A percentile compares a stretch with the other conserved stretches of the same genome.
These are phyloP conservation scores for Rhizopogon vulgaris DNA, from an alignment of 768 basidiomycete species.

Conservation along the genomic window DNA sequence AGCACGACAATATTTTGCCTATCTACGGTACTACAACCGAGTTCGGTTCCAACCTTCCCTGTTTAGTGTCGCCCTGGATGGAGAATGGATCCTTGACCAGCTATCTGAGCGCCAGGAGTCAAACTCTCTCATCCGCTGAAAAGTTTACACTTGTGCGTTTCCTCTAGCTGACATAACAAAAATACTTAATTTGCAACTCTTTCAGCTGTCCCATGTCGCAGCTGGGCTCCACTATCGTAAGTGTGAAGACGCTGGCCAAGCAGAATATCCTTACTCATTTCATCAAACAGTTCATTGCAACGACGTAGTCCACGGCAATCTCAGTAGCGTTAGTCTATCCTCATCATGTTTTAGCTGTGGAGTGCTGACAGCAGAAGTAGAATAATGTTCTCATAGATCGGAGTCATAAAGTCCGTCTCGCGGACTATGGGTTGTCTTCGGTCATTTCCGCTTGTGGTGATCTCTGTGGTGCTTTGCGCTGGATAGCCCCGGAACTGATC, in stretches of 20 bases:
- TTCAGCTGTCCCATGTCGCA: background rate
- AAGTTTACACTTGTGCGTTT: constrained; percentile 15
- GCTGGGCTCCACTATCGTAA: constrained; percentile 7
- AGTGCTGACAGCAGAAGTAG: background rate
- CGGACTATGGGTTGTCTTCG: constrained; percentile 39
- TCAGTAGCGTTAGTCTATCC: constrained; percentile 3
- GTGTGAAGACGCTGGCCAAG: background rate
- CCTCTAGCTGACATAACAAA: background rate
- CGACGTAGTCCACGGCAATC: constrained; percentile 2
- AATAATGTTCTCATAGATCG: constrained; percentile 29
- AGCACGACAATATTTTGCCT: constrained; percentile 16
- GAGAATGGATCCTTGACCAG: constrained; percentile 10
- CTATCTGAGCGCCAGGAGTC: constrained; percentile 7
- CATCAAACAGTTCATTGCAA: constrained; percentile 1
- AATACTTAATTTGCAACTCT: background rate
- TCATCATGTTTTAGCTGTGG: background rate
- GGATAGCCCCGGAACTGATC: constrained; percentile 37
- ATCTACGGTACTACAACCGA: constrained; percentile 13
- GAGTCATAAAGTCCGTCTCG: constrained; percentile 29
- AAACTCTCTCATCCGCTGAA: constrained; percentile 3
- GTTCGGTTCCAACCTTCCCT: constrained; percentile 15
- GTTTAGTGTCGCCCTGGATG: constrained; percentile 18
- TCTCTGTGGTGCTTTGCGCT: constrained; percentile 29
- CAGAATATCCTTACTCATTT: background rate
- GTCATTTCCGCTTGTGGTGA: constrained; percentile 13